Conservation (phyloP, 495 filamentous ascomycete species). For the Penicillium bovifimosum region DNA sequence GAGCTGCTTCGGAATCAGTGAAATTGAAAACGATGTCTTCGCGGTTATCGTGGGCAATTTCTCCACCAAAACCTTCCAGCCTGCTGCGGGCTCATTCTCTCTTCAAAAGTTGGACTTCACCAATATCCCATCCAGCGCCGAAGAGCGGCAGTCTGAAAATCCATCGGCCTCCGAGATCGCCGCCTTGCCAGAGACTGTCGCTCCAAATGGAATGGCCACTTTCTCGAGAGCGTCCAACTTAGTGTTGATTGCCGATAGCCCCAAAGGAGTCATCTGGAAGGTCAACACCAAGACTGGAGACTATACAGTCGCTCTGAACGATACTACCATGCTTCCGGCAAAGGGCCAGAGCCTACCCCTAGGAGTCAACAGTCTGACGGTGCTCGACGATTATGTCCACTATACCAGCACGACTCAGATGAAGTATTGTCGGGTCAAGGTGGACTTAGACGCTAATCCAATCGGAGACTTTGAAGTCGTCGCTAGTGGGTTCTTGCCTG, state of each 20-base stretch:
- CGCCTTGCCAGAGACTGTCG: constrained; percentile 31
- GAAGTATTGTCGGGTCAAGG: constrained; percentile 29
- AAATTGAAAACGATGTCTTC: constrained; percentile 38
- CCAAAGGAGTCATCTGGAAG: constrained; percentile 29
- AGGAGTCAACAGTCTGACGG: constrained; percentile 38
- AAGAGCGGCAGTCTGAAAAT: not conserved
- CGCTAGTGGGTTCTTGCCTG: constrained; percentile 25
- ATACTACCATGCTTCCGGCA: constrained; percentile 23
- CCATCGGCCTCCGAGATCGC: constrained; percentile 22
- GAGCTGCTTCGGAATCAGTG: constrained; percentile 39
- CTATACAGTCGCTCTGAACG: constrained; percentile 26
- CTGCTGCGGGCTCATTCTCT: constrained; percentile 31
- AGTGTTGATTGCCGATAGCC: constrained; percentile 39
- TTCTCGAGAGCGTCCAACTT: constrained; percentile 20
- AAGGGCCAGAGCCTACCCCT: constrained; percentile 18
- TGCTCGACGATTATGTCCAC: constrained; percentile 30
- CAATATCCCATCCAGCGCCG: not conserved
- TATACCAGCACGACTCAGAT: constrained; percentile 33
- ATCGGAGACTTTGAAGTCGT: constrained; percentile 26
- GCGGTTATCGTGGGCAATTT: constrained; percentile 38
- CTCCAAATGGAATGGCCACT: constrained; percentile 37
- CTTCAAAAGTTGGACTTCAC: constrained; percentile 37
- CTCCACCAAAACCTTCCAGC: constrained; percentile 20
- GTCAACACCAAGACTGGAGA: constrained; percentile 29
- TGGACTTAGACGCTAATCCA: constrained; percentile 21